Evolutionary conservation across 208 protist genomes (phyloP), one percentile per base, ranked within the genome.

Genomic region (Acanthamoeba castellanii): DNA sequence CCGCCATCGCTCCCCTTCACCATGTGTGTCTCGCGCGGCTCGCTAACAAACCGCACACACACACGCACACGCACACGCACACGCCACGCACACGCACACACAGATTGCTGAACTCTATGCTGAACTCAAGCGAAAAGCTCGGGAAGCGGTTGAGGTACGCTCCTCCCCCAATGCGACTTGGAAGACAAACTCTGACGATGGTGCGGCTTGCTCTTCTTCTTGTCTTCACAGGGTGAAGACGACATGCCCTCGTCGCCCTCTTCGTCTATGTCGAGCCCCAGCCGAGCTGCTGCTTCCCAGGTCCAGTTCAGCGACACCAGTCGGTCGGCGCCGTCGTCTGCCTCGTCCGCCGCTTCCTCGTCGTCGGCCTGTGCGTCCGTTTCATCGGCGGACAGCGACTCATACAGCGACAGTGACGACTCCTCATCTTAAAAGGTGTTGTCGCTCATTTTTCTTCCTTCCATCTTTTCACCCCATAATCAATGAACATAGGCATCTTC

Each of bases 81-180:
- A n/a, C n/a, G n/a, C n/a, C n/a, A n/a, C n/a, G n/a, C n/a, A n/a
- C n/a, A n/a, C n/a, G n/a, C n/a, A 47, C 72, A 14, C 37, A 2
- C 68, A 81, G 37, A 50, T 81, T 47, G 81, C 78, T 37, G 78
- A 37, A 27, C 78, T 92, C 2, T 92, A 92, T 47, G 61, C 20
- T 16, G 85, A 92, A 6, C 61, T 92, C 32, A 92, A 92, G 59
- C 57, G 74, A 34, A 8, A 13, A 22, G 85, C 85, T 27, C n/a
- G 85, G 1, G 57, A 92, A 25, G 85, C 85, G 3, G 37, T 92
- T 16, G 85, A 87, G 4, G 78, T 87, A 87, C 37, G 78, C 61
- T 2, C 3, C 72, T 11, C 34, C 4, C n/a, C 27, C 18, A 5
- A 3, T 22, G 25, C 8, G 8, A 22, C 61, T 32, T 20, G 27